phyloP scores from a whole-genome alignment of 805 yeast genomes.

The Pichia exigua region DNA sequence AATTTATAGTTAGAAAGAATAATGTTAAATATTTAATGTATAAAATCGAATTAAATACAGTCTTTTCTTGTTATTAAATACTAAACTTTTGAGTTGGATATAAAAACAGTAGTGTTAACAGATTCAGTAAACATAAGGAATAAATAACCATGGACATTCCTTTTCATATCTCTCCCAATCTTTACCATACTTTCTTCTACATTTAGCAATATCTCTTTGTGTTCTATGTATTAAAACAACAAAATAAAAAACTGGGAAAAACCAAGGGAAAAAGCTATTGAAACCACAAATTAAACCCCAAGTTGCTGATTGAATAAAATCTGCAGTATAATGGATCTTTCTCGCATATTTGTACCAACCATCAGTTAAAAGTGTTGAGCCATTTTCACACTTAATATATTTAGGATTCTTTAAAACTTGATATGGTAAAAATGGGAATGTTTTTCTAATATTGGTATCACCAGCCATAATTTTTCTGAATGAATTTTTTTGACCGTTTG shows the following conservation, averaged over 20 bases:
- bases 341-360: constrained; percentile 95
- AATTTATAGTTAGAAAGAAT: background rate
- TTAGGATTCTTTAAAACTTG: constrained; percentile 77
- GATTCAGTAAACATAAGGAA: constrained; percentile 69
- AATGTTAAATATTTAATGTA: background rate
- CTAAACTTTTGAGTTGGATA: background rate
- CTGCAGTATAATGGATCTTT: constrained; percentile 93
- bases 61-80: background rate
- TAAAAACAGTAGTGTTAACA: background rate
- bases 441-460: constrained; percentile 63
- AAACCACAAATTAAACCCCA: constrained; percentile 94
- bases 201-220: constrained; percentile 76
- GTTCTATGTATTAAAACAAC: constrained; percentile 86
- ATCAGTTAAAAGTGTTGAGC: constrained; percentile 76
- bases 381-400: constrained; percentile 77
- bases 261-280: constrained; percentile 87
- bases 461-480: constrained; percentile 84
- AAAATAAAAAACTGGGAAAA: constrained; percentile 87
- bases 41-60: background rate
- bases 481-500: constrained; percentile 90
- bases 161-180: constrained; percentile 87
- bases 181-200: constrained; percentile 80
- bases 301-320: constrained; percentile 74
- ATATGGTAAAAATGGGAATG: constrained; percentile 90
- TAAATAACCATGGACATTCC: constrained; percentile 85